Conservation (phyloP, 2,329 filamentous ascomycete genomes). For the Diaporthe citri region DNA sequence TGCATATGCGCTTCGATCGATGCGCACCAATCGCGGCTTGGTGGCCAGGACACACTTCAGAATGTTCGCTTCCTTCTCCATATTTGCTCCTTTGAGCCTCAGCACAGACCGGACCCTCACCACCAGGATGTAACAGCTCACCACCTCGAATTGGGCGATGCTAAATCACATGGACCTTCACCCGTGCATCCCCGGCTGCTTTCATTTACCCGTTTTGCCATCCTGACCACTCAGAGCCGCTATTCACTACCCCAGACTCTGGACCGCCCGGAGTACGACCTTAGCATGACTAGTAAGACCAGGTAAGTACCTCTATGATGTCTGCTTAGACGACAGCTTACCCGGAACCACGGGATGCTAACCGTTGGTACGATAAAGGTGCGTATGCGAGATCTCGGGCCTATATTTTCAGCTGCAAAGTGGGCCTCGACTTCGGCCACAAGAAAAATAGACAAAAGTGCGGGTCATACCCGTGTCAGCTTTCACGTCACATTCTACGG, state of each 20-base stretch:
- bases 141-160: neutral
- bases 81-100: constrained; percentile 25
- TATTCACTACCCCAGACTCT: constrained; percentile 9
- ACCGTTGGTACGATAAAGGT: constrained; percentile 16
- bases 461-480: constrained; percentile 15
- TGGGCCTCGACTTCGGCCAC: constrained; percentile 9
- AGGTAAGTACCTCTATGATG: neutral
- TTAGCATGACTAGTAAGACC: constrained; percentile 29
- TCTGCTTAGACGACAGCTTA: neutral
- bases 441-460: neutral
- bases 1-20: constrained; percentile 34
- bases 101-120: constrained; percentile 20
- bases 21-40: constrained; percentile 38
- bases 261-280: constrained; percentile 10
- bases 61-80: constrained; percentile 2
- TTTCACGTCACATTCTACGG: constrained; percentile 8
- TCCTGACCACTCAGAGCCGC: constrained; percentile 10
- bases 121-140: constrained; percentile 26
- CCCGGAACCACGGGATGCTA: constrained; percentile 25
- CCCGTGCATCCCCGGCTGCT: constrained; percentile 4
- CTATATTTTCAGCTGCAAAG: constrained; percentile 1
- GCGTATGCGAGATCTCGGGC: constrained; percentile 22
- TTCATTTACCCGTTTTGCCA: constrained; percentile 18
- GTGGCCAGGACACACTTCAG: neutral
- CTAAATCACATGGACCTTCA: constrained; percentile 14